These are phyloP conservation scores for Suhomyces pyralidae DNA, from an alignment of 805 yeast species.

Conservation along the genomic window DNA sequence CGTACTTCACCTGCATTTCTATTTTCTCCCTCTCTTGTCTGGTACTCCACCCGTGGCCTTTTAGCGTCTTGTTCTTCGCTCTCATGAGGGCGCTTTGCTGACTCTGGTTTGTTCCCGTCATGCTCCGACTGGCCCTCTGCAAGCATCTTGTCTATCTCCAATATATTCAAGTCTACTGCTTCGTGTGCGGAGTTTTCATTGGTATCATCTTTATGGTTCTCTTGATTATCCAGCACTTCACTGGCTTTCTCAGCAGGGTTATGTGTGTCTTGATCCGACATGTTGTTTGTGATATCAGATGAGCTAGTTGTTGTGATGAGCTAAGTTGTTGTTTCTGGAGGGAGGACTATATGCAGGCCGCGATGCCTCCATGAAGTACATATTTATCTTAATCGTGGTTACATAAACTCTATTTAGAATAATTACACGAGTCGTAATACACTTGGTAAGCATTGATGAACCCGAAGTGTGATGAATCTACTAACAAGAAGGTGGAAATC, in stretches of 20 bases:
- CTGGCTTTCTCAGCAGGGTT: not conserved
- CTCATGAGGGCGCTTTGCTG: not conserved
- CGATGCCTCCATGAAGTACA: too few species aligned
- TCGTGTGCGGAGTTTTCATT: not conserved
- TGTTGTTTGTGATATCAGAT: not conserved
- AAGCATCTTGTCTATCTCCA: constrained; percentile 18
- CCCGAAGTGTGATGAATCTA: too few species aligned
- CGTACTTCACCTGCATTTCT: constrained; percentile 1
- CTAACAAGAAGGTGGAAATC: too few species aligned
- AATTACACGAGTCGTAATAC: too few species aligned
- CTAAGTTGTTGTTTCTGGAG: not conserved
- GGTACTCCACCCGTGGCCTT: constrained; percentile 2
- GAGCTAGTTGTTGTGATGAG: not conserved
- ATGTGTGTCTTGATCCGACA: not conserved
- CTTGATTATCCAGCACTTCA: not conserved
- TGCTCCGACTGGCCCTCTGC: constrained; percentile 9
- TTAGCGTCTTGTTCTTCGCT: constrained; percentile 1
- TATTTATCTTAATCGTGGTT: too few species aligned
- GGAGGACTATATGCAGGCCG: not conserved
- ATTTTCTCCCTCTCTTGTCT: not conserved
- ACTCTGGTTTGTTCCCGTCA: not conserved
- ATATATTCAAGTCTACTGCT: constrained; percentile 5
- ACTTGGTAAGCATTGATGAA: too few species aligned
- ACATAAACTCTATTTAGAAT: too few species aligned
- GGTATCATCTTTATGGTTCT: not conserved